These are phyloP conservation scores for Brettanomyces nanus DNA, from an alignment of 805 yeast genomes.

Conservation along the genomic window DNA sequence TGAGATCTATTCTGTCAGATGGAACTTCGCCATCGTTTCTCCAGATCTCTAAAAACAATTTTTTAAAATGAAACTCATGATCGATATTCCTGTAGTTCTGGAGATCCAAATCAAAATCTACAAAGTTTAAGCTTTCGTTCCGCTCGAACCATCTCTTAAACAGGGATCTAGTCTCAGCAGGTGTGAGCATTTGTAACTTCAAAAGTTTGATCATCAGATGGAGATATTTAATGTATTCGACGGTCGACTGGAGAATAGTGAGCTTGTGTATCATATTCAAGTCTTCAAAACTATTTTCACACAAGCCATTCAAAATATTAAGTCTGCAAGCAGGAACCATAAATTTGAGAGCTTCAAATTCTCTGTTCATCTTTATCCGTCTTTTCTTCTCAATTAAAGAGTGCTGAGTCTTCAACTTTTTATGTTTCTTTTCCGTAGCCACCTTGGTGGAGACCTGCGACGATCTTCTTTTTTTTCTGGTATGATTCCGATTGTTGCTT, in stretches of 20 bases:
- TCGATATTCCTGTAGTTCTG: conserved; percentile 54
- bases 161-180: conserved; percentile 15
- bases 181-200: conserved; percentile 32
- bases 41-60: conserved; percentile 23
- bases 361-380: conserved; percentile 70
- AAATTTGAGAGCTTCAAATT: conserved; percentile 72
- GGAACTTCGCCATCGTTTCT: conserved; percentile 22
- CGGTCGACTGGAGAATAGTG: conserved; percentile 74
- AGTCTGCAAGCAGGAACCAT: conserved; percentile 73
- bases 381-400: conserved; percentile 75
- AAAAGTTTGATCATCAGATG: conserved; percentile 51
- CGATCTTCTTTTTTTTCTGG: conserved; percentile 22
- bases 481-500: conserved; percentile 1
- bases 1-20: conserved; percentile 19
- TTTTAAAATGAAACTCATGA: conserved; percentile 43
- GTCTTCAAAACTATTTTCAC: conserved; percentile 23
- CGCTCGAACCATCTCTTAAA: conserved; percentile 23
- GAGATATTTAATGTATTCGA: conserved; percentile 66
- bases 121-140: conserved; percentile 37
- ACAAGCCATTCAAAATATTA: conserved; percentile 25
- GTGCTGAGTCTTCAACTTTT: conserved; percentile 52
- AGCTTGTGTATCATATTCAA: conserved; percentile 57
- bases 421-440: conserved; percentile 32
- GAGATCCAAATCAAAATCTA: conserved; percentile 48
- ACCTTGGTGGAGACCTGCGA: conserved; percentile 18